Base-by-base conservation (phyloP, 495 filamentous ascomycete species). In the Corynascus novoguineensis region DNA sequence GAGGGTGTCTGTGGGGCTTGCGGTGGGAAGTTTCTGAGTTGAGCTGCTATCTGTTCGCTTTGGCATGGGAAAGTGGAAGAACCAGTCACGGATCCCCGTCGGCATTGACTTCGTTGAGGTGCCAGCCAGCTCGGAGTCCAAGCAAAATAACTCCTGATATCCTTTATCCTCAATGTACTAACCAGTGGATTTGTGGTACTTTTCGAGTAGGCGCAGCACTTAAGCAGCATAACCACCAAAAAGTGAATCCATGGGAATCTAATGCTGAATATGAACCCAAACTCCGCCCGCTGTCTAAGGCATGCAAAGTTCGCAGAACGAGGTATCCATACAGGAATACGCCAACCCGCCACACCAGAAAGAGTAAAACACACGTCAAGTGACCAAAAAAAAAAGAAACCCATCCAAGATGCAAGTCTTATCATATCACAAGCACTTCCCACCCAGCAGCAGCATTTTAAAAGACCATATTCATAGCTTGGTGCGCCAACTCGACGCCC, bases 401-500 rank as follows among this genome's bases (percentile, higher is more conserved):
- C 14, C 40, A 35, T 1, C 51, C 29, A 34, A 29, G 48, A 32
- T 3, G 29, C 29, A 10, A 40, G 12, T 49, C 24, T n/a, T 25
- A 51, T 46, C 27, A 21, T 1, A n/a, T 41, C 31, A 21, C 29
- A 41, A 24, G 34, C 42, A 27, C 12, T 5, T 29, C 4, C 10
- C 50, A 22, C 28, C 14, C 10, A 24, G 15, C 34, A 3, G 7
- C 9, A 2, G 1, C 12, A 15, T 31, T 55, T 51, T 59, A 41
- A 92, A 90, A 17, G 84, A n/a, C 67, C 78, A 81, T 88, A 65
- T 83, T 85, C 87, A 91, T 89, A 55, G 83, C 82, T 68, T 90
- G 86, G 66, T 92, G 87, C 21, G 88, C 87, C 60, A 92, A 68
- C 73, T 92, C 88, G 2, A 92, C 88, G 25, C 88, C 88, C 53